Evolutionary conservation across 176 grass and related monocot genomes (phyloP).

Genomic region (Calamus simplicifolius): DNA sequence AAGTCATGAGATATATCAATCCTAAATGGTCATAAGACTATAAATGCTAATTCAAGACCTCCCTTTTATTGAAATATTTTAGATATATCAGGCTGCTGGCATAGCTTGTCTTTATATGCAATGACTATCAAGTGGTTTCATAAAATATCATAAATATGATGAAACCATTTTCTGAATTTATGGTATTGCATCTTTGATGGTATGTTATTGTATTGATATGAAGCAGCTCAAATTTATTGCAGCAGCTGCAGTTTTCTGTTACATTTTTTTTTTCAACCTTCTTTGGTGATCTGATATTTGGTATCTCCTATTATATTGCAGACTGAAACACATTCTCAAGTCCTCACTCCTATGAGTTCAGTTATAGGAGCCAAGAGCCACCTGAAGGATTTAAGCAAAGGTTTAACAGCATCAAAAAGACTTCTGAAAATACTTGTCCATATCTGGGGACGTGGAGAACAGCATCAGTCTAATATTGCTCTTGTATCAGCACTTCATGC

Average conservation of each 20-base stretch:
- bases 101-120: too few species aligned
- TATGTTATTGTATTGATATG: too few species aligned
- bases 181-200: too few species aligned
- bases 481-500: constrained; percentile 50
- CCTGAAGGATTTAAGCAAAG: constrained; percentile 44
- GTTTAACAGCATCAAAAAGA: constrained; percentile 51
- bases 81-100: too few species aligned
- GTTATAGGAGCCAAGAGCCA: constrained; percentile 3
- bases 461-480: constrained; percentile 33
- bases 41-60: too few species aligned
- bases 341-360: constrained; percentile 7
- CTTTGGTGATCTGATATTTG: background rate
- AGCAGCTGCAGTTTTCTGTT: background rate
- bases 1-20: too few species aligned
- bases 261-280: background rate
- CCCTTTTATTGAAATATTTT: too few species aligned
- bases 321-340: constrained; percentile 17
- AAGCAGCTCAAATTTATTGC: constrained; percentile 9
- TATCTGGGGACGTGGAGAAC: constrained; percentile 27
- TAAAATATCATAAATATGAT: too few species aligned
- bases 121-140: too few species aligned
- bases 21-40: too few species aligned
- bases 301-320: constrained; percentile 14
- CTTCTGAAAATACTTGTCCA: constrained; percentile 44
- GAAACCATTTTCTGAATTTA: too few species aligned